Conservation (phyloP, 176 grass and related monocot genomes). For the Eragrostis curvula region DNA sequence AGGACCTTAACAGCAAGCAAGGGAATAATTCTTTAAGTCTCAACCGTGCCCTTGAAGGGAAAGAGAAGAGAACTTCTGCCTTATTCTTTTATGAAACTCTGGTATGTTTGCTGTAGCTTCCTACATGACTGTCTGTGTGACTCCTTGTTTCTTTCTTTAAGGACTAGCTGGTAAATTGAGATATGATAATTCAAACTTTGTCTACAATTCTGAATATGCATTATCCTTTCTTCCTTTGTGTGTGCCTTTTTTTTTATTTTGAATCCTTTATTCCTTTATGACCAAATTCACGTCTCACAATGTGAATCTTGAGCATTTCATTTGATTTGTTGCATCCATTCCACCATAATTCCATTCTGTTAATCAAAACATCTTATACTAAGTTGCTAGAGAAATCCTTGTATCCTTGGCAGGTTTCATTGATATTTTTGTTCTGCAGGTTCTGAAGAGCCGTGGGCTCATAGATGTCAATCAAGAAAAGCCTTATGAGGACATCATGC, state of each 20-base stretch:
- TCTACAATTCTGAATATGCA: background rate
- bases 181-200: conserved; percentile 5
- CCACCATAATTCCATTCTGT: conserved; percentile 5
- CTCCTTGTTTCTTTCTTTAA: conserved; percentile 16
- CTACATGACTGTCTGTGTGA: background rate
- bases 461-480: conserved; percentile 79
- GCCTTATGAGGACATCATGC: conserved; percentile 57
- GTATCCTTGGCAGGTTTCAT: background rate
- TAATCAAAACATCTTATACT: background rate
- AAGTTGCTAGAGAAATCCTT: background rate
- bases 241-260: too few relatives aligned
- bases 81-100: conserved; percentile 92
- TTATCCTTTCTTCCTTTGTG: background rate
- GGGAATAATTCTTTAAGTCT: conserved; percentile 49
- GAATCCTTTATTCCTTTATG: background rate
- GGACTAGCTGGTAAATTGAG: background rate
- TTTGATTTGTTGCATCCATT: background rate
- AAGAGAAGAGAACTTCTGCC: conserved; percentile 64
- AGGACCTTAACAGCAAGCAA: conserved; percentile 45
- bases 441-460: conserved; percentile 56
- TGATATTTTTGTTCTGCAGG: conserved; percentile 44
- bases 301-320: background rate
- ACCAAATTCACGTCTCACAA: background rate
- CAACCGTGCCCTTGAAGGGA: conserved; percentile 59
- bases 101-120: conserved; percentile 51